A percentile compares a stretch with the other conserved stretches of the same genome.
These are phyloP conservation scores for Diaporthe citrichinensis DNA, from an alignment of 2,329 filamentous ascomycete genomes.

Conservation along the genomic window DNA sequence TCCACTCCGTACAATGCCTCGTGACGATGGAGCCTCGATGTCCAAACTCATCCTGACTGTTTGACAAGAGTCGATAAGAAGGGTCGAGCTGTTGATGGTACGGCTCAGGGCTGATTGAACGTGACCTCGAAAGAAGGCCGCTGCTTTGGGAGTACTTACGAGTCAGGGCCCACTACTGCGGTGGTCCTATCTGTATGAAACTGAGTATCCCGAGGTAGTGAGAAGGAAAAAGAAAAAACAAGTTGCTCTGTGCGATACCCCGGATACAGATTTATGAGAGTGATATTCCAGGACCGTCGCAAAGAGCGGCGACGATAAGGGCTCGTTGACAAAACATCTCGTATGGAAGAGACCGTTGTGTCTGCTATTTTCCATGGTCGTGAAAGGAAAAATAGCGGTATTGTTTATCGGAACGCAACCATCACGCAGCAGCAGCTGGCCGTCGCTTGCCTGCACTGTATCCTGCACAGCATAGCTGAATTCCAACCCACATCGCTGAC, in stretches of 20 bases:
- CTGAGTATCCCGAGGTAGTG: not conserved
- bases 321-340: not conserved
- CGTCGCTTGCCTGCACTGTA: not conserved
- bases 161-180: not conserved
- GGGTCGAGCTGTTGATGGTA: not conserved
- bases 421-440: not conserved
- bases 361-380: not conserved
- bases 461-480: not conserved
- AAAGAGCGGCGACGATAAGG: not conserved
- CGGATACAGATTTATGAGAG: no score
- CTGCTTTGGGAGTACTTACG: no score
- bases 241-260: not conserved
- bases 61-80: not conserved
- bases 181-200: not conserved
- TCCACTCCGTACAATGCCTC: no score
- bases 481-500: not conserved
- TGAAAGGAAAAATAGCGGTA: not conserved
- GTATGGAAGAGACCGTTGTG: not conserved
- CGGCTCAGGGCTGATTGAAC: not conserved
- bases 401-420: not conserved
- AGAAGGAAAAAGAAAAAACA: no score
- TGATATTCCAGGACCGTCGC: rapidly evolving
- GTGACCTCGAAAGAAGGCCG: not conserved
- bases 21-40: not conserved
- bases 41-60: not conserved